phyloP scores from a whole-genome alignment of 2,329 filamentous ascomycete species.

The Clonostachys rhizophaga region DNA sequence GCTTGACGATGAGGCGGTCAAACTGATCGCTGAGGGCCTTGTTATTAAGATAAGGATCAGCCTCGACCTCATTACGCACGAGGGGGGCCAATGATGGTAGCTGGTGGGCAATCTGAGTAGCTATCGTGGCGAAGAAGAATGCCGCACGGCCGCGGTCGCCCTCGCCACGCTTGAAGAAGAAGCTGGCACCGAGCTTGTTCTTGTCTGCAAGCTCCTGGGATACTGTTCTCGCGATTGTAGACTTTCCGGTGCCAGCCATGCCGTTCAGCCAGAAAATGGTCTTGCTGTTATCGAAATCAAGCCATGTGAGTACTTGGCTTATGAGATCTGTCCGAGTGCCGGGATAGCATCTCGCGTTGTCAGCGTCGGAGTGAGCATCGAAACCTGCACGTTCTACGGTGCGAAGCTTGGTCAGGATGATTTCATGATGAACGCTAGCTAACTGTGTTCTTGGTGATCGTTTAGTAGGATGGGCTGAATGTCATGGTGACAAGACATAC shows the following conservation, averaged over 20 bases:
- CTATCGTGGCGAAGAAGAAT: not conserved
- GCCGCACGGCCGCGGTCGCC: not conserved
- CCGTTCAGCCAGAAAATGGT: not conserved
- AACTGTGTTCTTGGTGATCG: no score
- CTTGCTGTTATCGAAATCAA: not conserved
- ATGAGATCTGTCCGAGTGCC: not conserved
- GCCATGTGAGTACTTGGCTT: not conserved
- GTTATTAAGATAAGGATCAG: not conserved
- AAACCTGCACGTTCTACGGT: not conserved
- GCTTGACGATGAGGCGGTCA: not conserved
- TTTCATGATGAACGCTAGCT: no score
- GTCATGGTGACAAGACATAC: no score
- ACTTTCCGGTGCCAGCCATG: constrained; percentile 2
- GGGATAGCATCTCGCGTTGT: not conserved
- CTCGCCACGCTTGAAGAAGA: constrained; percentile 2
- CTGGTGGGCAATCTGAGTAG: not conserved
- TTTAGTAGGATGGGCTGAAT: no score
- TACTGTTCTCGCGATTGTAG: not conserved
- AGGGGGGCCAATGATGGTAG: not conserved
- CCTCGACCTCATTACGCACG: not conserved
- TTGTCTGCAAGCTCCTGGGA: not conserved
- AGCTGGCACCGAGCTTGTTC: not conserved
- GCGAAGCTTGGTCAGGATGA: not conserved
- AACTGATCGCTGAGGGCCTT: constrained; percentile 1
- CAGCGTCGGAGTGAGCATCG: not conserved